These are phyloP conservation scores for Trypanosoma scelopori DNA, from an alignment of 208 protist genomes.

Conservation along the genomic window DNA sequence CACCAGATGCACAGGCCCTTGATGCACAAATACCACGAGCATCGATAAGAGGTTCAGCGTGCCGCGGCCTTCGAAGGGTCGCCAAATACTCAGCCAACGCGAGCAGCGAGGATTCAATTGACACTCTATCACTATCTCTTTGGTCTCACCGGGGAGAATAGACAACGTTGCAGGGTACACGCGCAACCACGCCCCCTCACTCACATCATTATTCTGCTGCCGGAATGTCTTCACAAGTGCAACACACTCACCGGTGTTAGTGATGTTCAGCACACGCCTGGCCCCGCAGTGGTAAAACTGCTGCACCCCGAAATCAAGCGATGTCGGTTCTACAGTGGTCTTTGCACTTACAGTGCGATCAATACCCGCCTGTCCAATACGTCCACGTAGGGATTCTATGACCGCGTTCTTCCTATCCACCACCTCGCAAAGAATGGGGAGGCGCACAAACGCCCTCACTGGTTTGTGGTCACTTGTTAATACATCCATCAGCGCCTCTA, in stretches of 20 bases:
- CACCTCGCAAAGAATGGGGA: constrained; percentile 74
- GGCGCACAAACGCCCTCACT: constrained; percentile 54
- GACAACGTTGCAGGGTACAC: constrained; percentile 56
- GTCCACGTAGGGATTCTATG: constrained; percentile 44
- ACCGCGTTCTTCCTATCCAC: constrained; percentile 48
- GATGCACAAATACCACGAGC: constrained; percentile 62
- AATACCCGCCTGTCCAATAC: constrained; percentile 42
- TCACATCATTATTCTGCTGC: constrained; percentile 33
- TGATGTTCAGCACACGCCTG: constrained; percentile 41
- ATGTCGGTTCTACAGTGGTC: constrained; percentile 32
- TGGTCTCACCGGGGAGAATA: constrained; percentile 68
- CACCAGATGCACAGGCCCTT: constrained; percentile 51
- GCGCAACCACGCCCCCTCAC: constrained; percentile 71
- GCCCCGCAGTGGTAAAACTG: constrained; percentile 54
- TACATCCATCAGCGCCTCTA: constrained; percentile 53
- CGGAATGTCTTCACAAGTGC: constrained; percentile 68
- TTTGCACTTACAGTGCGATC: constrained; percentile 47
- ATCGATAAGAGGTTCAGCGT: constrained; percentile 44
- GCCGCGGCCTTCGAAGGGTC: constrained; percentile 57
- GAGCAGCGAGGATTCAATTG: constrained; percentile 57
- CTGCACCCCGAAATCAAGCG: constrained; percentile 64
- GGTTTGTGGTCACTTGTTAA: constrained; percentile 86
- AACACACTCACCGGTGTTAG: constrained; percentile 72
- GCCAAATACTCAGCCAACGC: constrained; percentile 64
- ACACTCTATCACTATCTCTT: constrained; percentile 59